Evolutionary conservation across 139 green algal species (phyloP), one percentile per base, ranked within the genome.

Genomic region (Coelastrella sp.): DNA sequence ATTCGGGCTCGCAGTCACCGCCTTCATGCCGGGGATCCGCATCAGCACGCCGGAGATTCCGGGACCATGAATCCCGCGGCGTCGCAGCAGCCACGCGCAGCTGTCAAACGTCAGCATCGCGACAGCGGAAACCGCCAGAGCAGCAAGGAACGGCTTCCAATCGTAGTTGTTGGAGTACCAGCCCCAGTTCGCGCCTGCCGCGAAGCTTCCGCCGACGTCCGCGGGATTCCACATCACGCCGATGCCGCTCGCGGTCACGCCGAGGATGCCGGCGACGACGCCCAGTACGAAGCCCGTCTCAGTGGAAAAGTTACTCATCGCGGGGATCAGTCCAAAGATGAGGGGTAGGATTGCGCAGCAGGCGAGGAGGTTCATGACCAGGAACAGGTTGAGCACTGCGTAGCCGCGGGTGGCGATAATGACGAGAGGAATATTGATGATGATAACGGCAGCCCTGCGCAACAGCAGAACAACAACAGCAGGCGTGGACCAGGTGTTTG

Each of bases 281-380:
- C 83, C 83, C 5, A 88, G 83, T 54, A 88, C 83, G 32, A 80
- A 88, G 54, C 83, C 56, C 8, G 73, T 92, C 81, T 95, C 93
- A 3, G 73, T 92, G 65, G 93, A 79, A 47, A 90, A 81, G 17
- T 3, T 13, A 61, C 89, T 47, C 14, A 87, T 58, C 5, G 71
- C 54, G 4, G 77, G 32, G 47, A 83, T 23, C 23, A 94, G 84
- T 17, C 93, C 78, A 54, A 95, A 75, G 71, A 80, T 66, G 59
- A 98, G 85, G 17, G 96, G 94, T 47, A 97, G 61, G 68, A 94
- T 93, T 22, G 90, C 93, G 56, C 93, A 96, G 84, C 92, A 93
- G 88, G 92, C 96, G 4, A 98, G 73, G 89, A 97, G 93, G 95
- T 98, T 98, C 83, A 93, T 92, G 4, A 98, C 88, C 1, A 98